Conservation (phyloP, 1,139 yeast species). For the Sugiyamaella japonica region DNA sequence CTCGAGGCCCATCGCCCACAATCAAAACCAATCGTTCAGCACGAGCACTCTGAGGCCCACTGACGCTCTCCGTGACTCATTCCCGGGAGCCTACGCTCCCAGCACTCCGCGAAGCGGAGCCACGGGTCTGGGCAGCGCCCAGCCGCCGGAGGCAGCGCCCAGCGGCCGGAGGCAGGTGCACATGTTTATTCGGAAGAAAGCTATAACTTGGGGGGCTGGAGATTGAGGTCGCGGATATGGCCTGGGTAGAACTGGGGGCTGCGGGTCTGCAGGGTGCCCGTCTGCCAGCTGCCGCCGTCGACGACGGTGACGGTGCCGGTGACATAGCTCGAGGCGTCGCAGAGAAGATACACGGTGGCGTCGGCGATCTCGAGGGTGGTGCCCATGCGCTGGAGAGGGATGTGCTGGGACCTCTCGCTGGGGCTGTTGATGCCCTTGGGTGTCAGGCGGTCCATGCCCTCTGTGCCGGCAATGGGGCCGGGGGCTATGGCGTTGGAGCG, state of each 20-base stretch:
- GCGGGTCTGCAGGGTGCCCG: slow-evolving; percentile 43
- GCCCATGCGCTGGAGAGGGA: slow-evolving; percentile 78
- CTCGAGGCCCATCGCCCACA: too few species aligned
- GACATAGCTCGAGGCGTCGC: slow-evolving; percentile 76
- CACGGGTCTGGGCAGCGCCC: not conserved
- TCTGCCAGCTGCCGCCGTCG: slow-evolving; percentile 92
- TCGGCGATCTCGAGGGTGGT: slow-evolving; percentile 80
- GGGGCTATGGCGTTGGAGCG: slow-evolving; percentile 84
- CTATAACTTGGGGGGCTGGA: slow-evolving; percentile 8
- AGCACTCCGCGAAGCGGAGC: not conserved
- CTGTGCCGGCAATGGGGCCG: slow-evolving; percentile 79
- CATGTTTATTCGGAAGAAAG: not conserved
- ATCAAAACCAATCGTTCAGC: too few species aligned
- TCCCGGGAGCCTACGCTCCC: too few species aligned
- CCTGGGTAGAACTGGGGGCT: slow-evolving; percentile 23
- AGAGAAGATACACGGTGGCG: slow-evolving; percentile 78
- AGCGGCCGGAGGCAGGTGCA: not conserved
- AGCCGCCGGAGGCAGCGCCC: slow-evolving; percentile 1
- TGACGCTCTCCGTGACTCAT: too few species aligned
- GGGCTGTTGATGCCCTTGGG: slow-evolving; percentile 44
- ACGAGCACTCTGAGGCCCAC: too few species aligned
- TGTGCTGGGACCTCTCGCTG: slow-evolving; percentile 35
- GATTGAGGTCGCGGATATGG: slow-evolving; percentile 15
- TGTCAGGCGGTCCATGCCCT: slow-evolving; percentile 64
- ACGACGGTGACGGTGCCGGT: slow-evolving; percentile 79